Evolutionary conservation across 2,329 filamentous ascomycete genomes (phyloP), one percentile per base, ranked within the genome.

Genomic region (Exophiala sp.): DNA sequence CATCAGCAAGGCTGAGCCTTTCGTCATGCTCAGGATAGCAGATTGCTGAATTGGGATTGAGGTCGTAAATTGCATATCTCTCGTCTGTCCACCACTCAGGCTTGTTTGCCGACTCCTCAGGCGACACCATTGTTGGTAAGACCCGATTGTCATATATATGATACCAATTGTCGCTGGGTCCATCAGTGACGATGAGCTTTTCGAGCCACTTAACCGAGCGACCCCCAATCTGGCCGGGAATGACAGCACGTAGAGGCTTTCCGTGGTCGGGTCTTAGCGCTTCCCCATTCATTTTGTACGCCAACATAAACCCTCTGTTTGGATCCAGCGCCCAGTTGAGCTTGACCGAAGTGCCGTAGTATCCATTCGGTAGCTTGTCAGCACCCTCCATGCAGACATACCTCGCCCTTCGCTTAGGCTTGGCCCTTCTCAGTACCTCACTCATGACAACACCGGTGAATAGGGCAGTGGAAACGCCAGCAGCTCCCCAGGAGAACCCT

Each of bases 141-240:
- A 96, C 88, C 51, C 88, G 76, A 64, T 96, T 96, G 66, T 96
- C 90, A 67, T 93, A 90, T 55, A 94, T 88, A 66, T 96, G 90
- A 62, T 95, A 95, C 88, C 88, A 95, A 63, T 94, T 95, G 56
- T 91, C 84, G 63, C 88, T 95, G 0, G 89, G 88, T 19, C 76
- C 73, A 8, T 82, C 78, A 0, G 88, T 91, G 43, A 96, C 67
- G 37, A 89, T 85, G 53, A 96, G 77, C 57, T 76, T 83, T 70
- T 84, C 91, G 51, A 96, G 66, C 90, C 90, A 96, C 68, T 96
- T 96, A 24, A 96, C 89, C 65, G 88, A 95, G 56, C 90, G 78
- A 1, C 89, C 90, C 27, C 90, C 90, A 55, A 96, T 95, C 66
- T 95, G 88, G 0, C 90, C 90, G 0, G 90, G 90, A 2, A 96